phyloP scores from a whole-genome alignment of 192 early-diverging fungal genomes.

The Cetraspora pellucida region DNA sequence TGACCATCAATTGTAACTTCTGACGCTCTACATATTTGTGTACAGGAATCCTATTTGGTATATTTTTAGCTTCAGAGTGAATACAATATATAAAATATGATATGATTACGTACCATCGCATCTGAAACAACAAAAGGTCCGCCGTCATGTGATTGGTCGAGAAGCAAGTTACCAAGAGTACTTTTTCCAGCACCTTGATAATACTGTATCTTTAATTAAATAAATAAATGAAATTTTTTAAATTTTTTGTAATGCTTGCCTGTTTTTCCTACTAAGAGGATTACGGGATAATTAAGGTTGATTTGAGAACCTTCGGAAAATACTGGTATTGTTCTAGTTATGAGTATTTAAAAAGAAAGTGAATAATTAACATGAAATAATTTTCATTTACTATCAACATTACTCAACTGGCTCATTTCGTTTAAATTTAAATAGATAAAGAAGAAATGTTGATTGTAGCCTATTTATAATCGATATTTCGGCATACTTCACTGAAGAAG shows the following conservation, averaged over 20 bases:
- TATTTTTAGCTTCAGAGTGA: neutral
- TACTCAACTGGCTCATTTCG: conserved; percentile 25
- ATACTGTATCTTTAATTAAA: neutral
- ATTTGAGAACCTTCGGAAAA: conserved; percentile 21
- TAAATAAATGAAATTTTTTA: neutral
- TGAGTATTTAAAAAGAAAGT: neutral
- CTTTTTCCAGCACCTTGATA: conserved; percentile 30
- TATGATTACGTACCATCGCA: conserved; percentile 1
- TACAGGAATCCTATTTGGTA: conserved; percentile 13
- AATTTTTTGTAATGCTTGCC: neutral
- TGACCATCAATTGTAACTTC: neutral
- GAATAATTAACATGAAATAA: neutral
- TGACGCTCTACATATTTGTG: neutral
- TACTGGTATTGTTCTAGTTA: neutral
- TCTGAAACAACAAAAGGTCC: conserved; percentile 18
- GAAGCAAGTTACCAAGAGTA: conserved; percentile 27
- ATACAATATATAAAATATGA: neutral
- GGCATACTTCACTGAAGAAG: neutral
- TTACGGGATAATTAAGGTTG: neutral
- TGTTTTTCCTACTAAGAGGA: conserved; percentile 21
- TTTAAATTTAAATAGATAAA: neutral
- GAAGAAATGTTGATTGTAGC: neutral
- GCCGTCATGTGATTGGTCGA: neutral
- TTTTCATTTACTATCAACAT: conserved; percentile 1
- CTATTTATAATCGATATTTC: neutral